These are phyloP conservation scores for Posidonia oceanica DNA, from an alignment of 116 monocot species.

Conservation along the genomic window DNA sequence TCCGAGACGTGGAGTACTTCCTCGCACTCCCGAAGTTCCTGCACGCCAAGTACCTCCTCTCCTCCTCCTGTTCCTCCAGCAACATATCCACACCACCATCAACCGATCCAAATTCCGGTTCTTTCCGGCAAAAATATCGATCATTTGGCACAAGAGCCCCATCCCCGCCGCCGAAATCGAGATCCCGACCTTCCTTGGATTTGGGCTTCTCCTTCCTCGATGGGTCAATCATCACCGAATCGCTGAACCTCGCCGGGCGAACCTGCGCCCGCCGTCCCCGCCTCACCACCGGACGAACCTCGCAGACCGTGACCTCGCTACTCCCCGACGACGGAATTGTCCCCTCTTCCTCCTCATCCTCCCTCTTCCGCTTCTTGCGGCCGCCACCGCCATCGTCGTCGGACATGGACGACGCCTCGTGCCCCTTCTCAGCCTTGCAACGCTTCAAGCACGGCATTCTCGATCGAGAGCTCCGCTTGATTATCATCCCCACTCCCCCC, in stretches of 20 bases:
- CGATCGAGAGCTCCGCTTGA: conserved; percentile 47
- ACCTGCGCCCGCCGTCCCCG: conserved; percentile 19
- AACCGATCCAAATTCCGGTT: no score
- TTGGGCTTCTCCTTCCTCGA: conserved; percentile 45
- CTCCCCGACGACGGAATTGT: neutral
- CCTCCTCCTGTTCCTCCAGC: conserved; percentile 24
- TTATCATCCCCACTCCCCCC: conserved; percentile 29
- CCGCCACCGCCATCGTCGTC: conserved; percentile 4
- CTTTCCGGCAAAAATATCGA: no score
- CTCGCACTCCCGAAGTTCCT: conserved; percentile 21
- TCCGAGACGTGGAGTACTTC: conserved; percentile 24
- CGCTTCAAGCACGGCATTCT: conserved; percentile 63
- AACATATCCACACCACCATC: no score
- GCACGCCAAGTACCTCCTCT: conserved; percentile 32
- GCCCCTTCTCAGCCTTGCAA: conserved; percentile 16
- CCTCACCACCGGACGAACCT: neutral
- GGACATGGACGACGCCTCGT: conserved; percentile 1
- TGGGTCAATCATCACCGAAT: conserved; percentile 47
- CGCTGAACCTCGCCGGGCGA: conserved; percentile 42
- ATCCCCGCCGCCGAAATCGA: neutral
- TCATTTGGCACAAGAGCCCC: no score
- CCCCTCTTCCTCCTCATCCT: conserved; percentile 15
- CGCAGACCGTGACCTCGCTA: neutral
- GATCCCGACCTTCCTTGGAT: neutral
- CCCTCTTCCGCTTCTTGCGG: conserved; percentile 23